These are phyloP conservation scores for Acrocalymma vagum DNA, from an alignment of 2,329 filamentous ascomycete genomes.

Conservation along the genomic window DNA sequence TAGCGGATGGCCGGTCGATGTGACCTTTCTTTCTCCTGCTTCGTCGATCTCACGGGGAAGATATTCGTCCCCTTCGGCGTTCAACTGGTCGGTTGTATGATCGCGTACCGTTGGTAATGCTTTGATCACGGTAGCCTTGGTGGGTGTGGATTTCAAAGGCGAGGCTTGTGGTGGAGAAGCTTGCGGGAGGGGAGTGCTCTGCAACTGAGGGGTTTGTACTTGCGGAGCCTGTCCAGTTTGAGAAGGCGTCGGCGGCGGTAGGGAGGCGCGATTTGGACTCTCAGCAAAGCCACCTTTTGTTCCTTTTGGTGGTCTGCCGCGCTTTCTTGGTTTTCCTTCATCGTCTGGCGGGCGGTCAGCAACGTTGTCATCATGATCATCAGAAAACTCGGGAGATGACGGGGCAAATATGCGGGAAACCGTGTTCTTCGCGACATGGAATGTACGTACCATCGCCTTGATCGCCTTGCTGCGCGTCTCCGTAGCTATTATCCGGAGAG, in stretches of 20 bases:
- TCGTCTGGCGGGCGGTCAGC: conserved; percentile 27
- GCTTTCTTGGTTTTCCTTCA: conserved; percentile 48
- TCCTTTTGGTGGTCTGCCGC: conserved; percentile 68
- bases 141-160: conserved; percentile 80
- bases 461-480: conserved; percentile 40
- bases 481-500: conserved; percentile 49
- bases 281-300: conserved; percentile 62
- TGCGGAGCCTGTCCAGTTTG: conserved; percentile 61
- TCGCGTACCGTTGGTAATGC: conserved; percentile 94
- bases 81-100: conserved; percentile 95
- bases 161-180: conserved; percentile 66
- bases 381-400: not conserved
- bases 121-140: conserved; percentile 83
- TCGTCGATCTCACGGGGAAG: conserved; percentile 92
- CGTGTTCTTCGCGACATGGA: no score
- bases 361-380: not conserved
- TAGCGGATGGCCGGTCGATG: conserved; percentile 79
- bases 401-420: not conserved
- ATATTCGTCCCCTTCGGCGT: conserved; percentile 90
- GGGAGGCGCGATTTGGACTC: conserved; percentile 62
- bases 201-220: conserved; percentile 64
- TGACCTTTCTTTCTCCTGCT: conserved; percentile 92
- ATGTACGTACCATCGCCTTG: conserved; percentile 42
- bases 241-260: conserved; percentile 54
- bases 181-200: conserved; percentile 57